phyloP scores from a whole-genome alignment of 2,329 filamentous ascomycete genomes.

The Pseudocercospora macadamiae region DNA sequence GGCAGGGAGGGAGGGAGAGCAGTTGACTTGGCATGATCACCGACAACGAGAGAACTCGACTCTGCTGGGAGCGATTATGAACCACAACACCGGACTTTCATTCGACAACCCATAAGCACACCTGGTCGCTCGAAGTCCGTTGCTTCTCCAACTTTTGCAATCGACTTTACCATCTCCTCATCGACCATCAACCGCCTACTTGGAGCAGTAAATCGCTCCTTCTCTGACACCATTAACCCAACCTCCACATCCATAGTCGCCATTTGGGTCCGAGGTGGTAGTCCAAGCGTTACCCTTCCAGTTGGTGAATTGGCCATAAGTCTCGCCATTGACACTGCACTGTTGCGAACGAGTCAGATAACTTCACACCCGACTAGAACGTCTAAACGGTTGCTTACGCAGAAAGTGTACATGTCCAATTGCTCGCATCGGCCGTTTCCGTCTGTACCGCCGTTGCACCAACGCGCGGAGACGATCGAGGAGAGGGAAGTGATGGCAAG shows the following conservation, averaged over 20 bases:
- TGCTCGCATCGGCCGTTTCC: not conserved
- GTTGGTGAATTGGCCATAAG: slow-evolving; percentile 1
- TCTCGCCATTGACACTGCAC: not conserved
- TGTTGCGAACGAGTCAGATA: not conserved
- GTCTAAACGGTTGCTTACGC: not conserved
- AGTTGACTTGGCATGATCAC: too few species aligned
- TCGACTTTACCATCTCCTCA: not conserved
- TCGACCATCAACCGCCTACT: not conserved
- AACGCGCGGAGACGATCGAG: not conserved
- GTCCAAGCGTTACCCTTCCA: slow-evolving; percentile 2
- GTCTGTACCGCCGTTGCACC: not conserved
- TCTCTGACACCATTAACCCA: not conserved
- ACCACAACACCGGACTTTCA: too few species aligned
- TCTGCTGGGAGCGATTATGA: too few species aligned
- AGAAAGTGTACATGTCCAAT: slow-evolving; percentile 4
- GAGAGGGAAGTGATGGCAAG: not conserved
- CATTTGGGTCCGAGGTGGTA: not conserved
- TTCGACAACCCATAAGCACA: too few species aligned
- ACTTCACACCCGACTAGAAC: not conserved
- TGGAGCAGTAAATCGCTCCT: not conserved
- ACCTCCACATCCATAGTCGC: not conserved
- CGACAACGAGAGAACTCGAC: too few species aligned
- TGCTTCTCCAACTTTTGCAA: not conserved
- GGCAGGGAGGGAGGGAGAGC: too few species aligned
- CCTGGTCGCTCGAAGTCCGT: not conserved